These are phyloP conservation scores for Proteromonas lacertae DNA, from an alignment of 352 stramenopile species.

Conservation along the genomic window DNA sequence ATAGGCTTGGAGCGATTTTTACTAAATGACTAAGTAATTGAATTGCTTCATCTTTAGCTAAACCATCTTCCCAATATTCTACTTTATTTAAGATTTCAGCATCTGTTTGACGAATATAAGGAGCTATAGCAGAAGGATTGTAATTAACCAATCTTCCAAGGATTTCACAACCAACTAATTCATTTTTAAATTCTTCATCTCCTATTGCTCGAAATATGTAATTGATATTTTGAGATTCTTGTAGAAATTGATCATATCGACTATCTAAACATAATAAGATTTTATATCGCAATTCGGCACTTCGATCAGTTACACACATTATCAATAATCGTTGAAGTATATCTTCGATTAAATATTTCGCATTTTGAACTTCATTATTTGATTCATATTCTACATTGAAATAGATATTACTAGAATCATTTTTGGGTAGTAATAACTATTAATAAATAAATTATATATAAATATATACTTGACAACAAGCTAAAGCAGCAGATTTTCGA, in stretches of 20 bases:
- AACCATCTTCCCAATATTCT: constrained; percentile 27
- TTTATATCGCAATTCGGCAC: constrained; percentile 43
- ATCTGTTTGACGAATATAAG: constrained; percentile 40
- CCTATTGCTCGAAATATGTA: constrained; percentile 71
- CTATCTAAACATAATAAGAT: constrained; percentile 59
- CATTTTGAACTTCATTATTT: not conserved
- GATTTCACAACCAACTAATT: constrained; percentile 49
- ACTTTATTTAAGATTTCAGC: constrained; percentile 40
- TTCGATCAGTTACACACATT: constrained; percentile 58
- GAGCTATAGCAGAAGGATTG: constrained; percentile 78
- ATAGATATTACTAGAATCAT: too few relatives aligned
- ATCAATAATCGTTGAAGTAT: constrained; percentile 53
- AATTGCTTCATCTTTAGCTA: constrained; percentile 38
- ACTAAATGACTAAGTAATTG: constrained; percentile 22
- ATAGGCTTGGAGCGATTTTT: constrained; percentile 5
- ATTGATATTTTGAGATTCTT: constrained; percentile 50
- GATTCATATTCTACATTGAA: too few relatives aligned
- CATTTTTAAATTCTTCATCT: constrained; percentile 53
- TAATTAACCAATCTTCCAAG: constrained; percentile 53
- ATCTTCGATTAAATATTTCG: constrained; percentile 6
- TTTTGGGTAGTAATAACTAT: too few relatives aligned
- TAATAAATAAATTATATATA: too few relatives aligned
- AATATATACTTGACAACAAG: too few relatives aligned
- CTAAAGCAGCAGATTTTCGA: not conserved
- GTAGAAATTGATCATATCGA: constrained; percentile 63